These are phyloP conservation scores for Arthrobotrys sphaeroides DNA, from an alignment of 2,329 filamentous ascomycete species.

Conservation along the genomic window DNA sequence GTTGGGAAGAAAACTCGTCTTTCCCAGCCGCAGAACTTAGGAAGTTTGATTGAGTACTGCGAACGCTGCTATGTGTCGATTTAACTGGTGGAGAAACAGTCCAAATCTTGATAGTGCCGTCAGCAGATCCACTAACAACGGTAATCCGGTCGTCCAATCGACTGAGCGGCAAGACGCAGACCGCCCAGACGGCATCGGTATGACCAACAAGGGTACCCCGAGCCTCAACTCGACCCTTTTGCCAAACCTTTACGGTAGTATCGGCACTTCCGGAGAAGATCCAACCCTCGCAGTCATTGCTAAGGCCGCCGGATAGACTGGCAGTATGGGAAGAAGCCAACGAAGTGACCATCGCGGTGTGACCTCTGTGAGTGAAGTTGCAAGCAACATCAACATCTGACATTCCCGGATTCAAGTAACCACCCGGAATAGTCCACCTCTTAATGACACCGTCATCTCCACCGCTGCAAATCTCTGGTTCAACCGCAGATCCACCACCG, in stretches of 20 bases:
- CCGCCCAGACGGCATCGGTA: slow-evolving; percentile 93
- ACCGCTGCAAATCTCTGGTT: slow-evolving; percentile 95
- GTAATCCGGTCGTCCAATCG: slow-evolving; percentile 84
- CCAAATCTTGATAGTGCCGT: slow-evolving; percentile 93
- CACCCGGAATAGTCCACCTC: slow-evolving; percentile 89
- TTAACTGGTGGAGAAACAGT: slow-evolving; percentile 87
- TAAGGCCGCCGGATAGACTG: slow-evolving; percentile 66
- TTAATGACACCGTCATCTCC: slow-evolving; percentile 97
- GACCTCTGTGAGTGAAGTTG: slow-evolving; percentile 94
- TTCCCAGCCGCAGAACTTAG: slow-evolving; percentile 80
- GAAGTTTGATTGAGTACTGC: slow-evolving; percentile 76
- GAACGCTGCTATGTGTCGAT: slow-evolving; percentile 35
- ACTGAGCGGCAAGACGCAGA: slow-evolving; percentile 88
- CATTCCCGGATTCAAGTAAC: slow-evolving; percentile 72
- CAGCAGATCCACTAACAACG: slow-evolving; percentile 88
- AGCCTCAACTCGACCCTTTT: slow-evolving; percentile 89
- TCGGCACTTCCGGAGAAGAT: slow-evolving; percentile 98
- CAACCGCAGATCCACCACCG: slow-evolving; percentile 90
- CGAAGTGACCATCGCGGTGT: slow-evolving; percentile 87
- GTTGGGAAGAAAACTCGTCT: slow-evolving; percentile 85
- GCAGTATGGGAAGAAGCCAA: slow-evolving; percentile 87
- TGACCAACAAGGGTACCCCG: slow-evolving; percentile 95
- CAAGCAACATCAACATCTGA: slow-evolving; percentile 90
- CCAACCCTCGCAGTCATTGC: slow-evolving; percentile 89
- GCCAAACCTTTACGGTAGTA: slow-evolving; percentile 92